Evolutionary conservation across 345 rosid genomes (phyloP), one percentile per base, ranked within the genome.

Genomic region (Salix brachista): DNA sequence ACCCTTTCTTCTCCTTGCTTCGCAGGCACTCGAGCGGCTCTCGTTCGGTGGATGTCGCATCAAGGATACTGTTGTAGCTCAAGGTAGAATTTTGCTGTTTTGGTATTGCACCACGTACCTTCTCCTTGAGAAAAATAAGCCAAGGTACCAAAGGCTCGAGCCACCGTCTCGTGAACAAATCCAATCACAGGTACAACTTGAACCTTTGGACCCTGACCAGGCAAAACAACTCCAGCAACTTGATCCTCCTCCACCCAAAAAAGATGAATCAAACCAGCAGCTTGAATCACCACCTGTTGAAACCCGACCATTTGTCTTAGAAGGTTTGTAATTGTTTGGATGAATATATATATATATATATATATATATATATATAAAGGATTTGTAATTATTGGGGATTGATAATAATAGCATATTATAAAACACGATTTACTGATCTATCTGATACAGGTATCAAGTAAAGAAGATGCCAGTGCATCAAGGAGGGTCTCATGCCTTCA

Each of bases 81-180:
- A 96, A 83, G 85, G 87, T 85, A 88, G 90, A 85, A 93, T 96
- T 69, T 75, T 93, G 76, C 78, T 90, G 74, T 93, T 96, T 77
- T 96, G 95, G 94, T 96, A 96, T 83, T 86, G 87, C 85, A 86
- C 92, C 56, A 90, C 96, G 41, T 96, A 90, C 87, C 81, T 90
- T 73, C 96, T 95, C 70, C 90, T 96, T 10, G 79, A 90, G 90
- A 90, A 87, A 81, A 93, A 91, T 87, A 91, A 89, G 70, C 97
- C 99, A 66, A 90, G 87, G 80, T 93, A 91, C 87, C 96, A 89
- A 80, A 88, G 67, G 81, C 96, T 96, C 42, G 94, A 91, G 87
- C 83, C 83, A 66, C 87, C 69, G 37, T 69, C 80, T 2, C 76
- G 10, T 44, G 87, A 80, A 56, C 83, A 85, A 70, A 74, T 64